Evolutionary conservation across 2,329 filamentous ascomycete genomes (phyloP), one percentile per base, ranked within the genome.

Genomic region (Colletotrichum agaves): DNA sequence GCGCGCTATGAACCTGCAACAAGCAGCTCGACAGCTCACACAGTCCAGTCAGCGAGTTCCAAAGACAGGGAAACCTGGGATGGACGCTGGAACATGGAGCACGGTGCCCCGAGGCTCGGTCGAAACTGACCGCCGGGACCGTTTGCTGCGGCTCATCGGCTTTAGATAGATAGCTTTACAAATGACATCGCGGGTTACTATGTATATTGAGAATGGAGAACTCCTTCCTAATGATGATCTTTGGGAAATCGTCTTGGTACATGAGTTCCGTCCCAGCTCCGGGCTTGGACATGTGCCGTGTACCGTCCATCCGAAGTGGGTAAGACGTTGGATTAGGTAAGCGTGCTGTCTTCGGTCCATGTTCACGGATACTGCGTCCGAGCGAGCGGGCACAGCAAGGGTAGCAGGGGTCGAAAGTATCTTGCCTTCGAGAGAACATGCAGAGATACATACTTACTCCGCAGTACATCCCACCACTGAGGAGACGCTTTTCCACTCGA

Each of bases 121-220:
- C 63, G 49, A 66, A 56, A 57, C 49, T 47, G 50, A 49, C 35
- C 15, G 49, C 57, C 39, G 49, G 39, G 47, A 41, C 49, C 63
- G 31, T 46, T 41, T 39, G 49, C 35, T 67, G 59, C 63, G 59
- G 63, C 63, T 57, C 52, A 57, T 57, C 19, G 50, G 50, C 31
- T 13, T 41, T n/a, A n/a, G n/a, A n/a, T n/a, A n/a, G n/a, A n/a
- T n/a, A n/a, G 35, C 27, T 37, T 37, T 11, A 37, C 10, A 8
- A 37, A 7, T 5, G 12, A 11, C 35, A 11, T 12, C 5, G 35
- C 12, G 35, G 35, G 3, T 37, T 37, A n/a, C n/a, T n/a, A n/a
- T n/a, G n/a, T n/a, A 11, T 37, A 3, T 37, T 15, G 12, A 37
- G 2, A 37, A 37, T 11, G 35, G 35, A 37, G 13, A 37, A 15